A percentile compares a stretch with the other conserved stretches of the same genome.
These are phyloP conservation scores for Lichtheimia ornata DNA, from an alignment of 371 early-diverging fungal genomes.

Conservation along the genomic window DNA sequence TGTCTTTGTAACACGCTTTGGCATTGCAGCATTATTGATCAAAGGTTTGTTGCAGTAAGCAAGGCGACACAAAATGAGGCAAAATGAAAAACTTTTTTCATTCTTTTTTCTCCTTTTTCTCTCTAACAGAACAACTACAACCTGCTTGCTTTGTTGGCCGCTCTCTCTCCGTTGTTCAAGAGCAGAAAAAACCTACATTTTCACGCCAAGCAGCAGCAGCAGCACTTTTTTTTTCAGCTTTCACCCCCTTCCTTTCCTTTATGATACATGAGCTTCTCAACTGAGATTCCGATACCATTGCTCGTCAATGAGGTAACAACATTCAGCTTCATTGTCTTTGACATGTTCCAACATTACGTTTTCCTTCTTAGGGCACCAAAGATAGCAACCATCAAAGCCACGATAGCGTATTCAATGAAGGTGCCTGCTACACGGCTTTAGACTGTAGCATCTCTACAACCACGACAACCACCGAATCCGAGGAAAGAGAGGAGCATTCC, in stretches of 20 bases:
- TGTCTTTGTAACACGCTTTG: too few relatives aligned
- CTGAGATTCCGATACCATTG: slow-evolving; percentile 1
- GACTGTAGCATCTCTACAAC: too few relatives aligned
- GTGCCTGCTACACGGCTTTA: too few relatives aligned
- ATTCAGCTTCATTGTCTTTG: too few relatives aligned
- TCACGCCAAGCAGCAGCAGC: not conserved
- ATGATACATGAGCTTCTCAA: slow-evolving; percentile 1
- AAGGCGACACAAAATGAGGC: not conserved
- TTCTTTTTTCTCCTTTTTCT: not conserved
- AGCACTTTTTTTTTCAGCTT: not conserved
- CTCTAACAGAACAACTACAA: not conserved
- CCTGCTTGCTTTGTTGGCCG: too few relatives aligned
- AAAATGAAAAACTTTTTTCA: slow-evolving; percentile 1
- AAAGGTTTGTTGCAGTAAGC: not conserved
- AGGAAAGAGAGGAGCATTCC: too few relatives aligned
- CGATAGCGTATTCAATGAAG: too few relatives aligned
- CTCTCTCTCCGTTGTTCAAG: not conserved
- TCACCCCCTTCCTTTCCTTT: not conserved
- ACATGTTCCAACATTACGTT: too few relatives aligned
- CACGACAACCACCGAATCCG: too few relatives aligned
- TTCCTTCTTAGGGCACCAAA: too few relatives aligned
- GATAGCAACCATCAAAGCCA: too few relatives aligned
- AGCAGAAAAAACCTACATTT: not conserved
- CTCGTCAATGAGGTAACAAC: not conserved
- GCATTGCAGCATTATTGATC: too few relatives aligned